Evolutionary conservation across 1,139 yeast genomes (phyloP), one percentile per base, ranked within the genome.

Genomic region (Arxiozyma slooffiae): DNA sequence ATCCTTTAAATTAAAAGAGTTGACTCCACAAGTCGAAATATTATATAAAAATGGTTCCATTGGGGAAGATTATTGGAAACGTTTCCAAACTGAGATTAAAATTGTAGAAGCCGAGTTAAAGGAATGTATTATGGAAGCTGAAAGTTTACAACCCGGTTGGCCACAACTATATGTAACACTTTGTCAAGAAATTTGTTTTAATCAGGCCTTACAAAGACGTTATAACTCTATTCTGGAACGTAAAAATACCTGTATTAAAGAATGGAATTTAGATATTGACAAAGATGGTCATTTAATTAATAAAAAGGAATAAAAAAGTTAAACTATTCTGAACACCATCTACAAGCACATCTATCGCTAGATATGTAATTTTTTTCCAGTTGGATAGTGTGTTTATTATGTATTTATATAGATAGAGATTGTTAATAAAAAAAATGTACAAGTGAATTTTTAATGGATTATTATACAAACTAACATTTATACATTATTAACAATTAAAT

Each of bases 141-240:
- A 87, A 63, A 58, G 69, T 18, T 72, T 78, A 58, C 86, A 86
- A 64, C 78, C 80, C 48, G 94, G 88, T 26, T 90, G 97, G 96
- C 79, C 83, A 7, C 84, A 79, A 57, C 71, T 77, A 49, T 79
- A 88, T 61, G 85, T 89, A 64, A 84, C 85, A 14, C 79, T 85
- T 20, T 86, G 92, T 38, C 92, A 85, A 62, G 97, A 92, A 63
- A 82, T 92, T 47, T 87, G 96, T 57, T 86, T 88, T 68, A 90
- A 90, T 65, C 95, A 86, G 68, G 96, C 96, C 0, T 74, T 92
- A 51, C 79, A 94, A 69, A 79, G 94, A 71, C 81, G 97, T 62
- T 72, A 88, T 52, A 68, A 69, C 39, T 78, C 88, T 17, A 76
- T 85, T 60, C 81, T 77, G 20, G 75, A 71, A 38, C 76, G 88